Evolutionary conservation across 768 basidiomycete genomes (phyloP), one percentile per base, ranked within the genome.

Genomic region (Tephrocybe sp.): DNA sequence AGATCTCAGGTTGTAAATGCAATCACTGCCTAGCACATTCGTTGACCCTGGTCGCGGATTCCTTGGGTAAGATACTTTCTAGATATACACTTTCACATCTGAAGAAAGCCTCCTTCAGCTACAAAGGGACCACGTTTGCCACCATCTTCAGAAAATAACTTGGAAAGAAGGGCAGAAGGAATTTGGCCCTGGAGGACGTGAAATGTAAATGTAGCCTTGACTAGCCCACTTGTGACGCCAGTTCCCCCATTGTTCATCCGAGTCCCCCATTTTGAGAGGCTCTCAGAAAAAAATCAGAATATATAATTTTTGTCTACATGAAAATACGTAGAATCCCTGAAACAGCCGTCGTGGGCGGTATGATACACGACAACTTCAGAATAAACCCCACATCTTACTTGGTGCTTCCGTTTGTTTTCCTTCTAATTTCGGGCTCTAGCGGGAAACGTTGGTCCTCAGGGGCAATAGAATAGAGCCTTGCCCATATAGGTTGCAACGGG

Each of bases 41-140:
- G 60, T 69, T 53, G 82, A 85, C 57, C 82, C 82, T 25, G 83
- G 82, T 10, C 66, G 72, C 24, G 73, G 63, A 10, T 60, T 74
- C 61, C 54, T 80, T 25, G 81, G 77, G 80, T 82, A 58, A 49
- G 74, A 65, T 30, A 12, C 1, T 33, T 23, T 4, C 14, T 41
- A 1, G 4, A 10, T 36, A 25, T 20, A 11, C 21, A 26, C 21
- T 7, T 6, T 28, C 33, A 5, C 12, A 6, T 14, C 15, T 42
- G n/a, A 20, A 23, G 9, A 12, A 32, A 17, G 15, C 5, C 14
- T 15, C 21, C 10, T 25, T 17, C 41, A 80, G 79, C 15, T 61
- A 74, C 58, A 50, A 74, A 50, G 68, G 68, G 42, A 77, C 74
- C 1, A 80, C 79, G 0, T 78, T 79, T 55, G 73, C 63, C 10